Conservation (phyloP, 768 basidiomycete genomes). For the Cantharellus anzutake region DNA sequence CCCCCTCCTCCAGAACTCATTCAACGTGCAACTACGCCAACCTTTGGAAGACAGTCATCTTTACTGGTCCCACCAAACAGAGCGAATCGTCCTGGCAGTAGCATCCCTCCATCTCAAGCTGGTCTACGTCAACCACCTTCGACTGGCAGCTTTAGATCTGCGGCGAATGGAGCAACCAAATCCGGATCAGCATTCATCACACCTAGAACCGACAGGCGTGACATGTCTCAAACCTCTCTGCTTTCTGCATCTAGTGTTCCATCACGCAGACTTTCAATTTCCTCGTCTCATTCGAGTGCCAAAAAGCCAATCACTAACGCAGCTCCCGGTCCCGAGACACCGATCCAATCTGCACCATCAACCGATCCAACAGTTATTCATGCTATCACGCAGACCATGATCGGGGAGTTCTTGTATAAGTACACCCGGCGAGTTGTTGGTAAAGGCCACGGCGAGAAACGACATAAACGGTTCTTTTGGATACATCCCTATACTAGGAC, state of each 20-base stretch:
- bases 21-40: constrained; percentile 77
- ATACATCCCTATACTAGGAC: constrained; percentile 99
- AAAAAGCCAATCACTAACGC: constrained; percentile 1
- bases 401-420: constrained; percentile 96
- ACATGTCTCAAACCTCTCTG: constrained; percentile 49
- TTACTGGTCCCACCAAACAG: constrained; percentile 19
- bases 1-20: constrained; percentile 87
- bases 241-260: constrained; percentile 42
- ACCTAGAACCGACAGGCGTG: constrained; percentile 16
- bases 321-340: not conserved
- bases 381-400: constrained; percentile 99
- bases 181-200: constrained; percentile 18
- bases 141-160: constrained; percentile 68
- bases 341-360: constrained; percentile 20
- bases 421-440: constrained; percentile 82
- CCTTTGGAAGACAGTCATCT: constrained; percentile 21
- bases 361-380: constrained; percentile 89
- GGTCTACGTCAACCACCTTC: constrained; percentile 49
- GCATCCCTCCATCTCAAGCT: constrained; percentile 45
- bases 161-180: constrained; percentile 37
- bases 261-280: constrained; percentile 66
- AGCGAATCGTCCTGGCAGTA: constrained; percentile 37
- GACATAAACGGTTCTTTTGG: constrained; percentile 97
- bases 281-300: constrained; percentile 28
- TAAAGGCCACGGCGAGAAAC: constrained; percentile 72